Conservation (phyloP, 2,329 filamentous ascomycete genomes). For the Huntiella abstrusa region DNA sequence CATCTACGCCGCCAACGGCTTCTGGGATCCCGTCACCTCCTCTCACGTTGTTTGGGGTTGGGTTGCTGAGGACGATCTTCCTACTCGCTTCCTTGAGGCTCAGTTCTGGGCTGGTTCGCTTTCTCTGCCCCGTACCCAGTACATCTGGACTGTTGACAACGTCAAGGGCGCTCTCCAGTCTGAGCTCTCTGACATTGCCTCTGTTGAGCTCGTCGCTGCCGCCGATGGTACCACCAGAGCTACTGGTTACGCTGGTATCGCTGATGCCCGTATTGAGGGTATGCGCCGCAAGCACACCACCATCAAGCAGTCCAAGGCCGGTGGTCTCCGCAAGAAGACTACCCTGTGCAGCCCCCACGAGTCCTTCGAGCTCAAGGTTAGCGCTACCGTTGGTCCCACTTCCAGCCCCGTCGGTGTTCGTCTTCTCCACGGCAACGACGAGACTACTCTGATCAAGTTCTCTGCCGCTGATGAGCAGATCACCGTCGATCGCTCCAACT, state of each 20-base stretch:
- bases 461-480: conserved; percentile 11
- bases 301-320: conserved; percentile 10
- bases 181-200: conserved; percentile 4
- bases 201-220: conserved; percentile 4
- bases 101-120: conserved; percentile 9
- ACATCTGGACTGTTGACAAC: conserved; percentile 7
- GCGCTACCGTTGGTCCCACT: conserved; percentile 1
- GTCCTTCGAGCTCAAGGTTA: conserved; percentile 6
- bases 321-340: conserved; percentile 3
- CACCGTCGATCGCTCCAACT: conserved; percentile 12
- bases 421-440: conserved; percentile 9
- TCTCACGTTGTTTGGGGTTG: conserved; percentile 5
- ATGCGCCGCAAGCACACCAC: conserved; percentile 8
- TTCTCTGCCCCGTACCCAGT: conserved; percentile 6
- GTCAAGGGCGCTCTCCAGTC: conserved; percentile 6
- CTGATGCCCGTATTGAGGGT: conserved; percentile 3
- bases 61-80: conserved; percentile 8
- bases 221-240: not conserved
- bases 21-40: conserved; percentile 12
- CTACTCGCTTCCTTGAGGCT: conserved; percentile 2
- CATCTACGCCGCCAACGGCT: conserved; percentile 14
- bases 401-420: conserved; percentile 7
- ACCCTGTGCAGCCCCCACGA: conserved; percentile 8
- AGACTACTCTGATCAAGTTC: conserved; percentile 13
- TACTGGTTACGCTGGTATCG: conserved; percentile 4